Conservation (phyloP, 306 rosid genomes). For the Trifolium repens region DNA sequence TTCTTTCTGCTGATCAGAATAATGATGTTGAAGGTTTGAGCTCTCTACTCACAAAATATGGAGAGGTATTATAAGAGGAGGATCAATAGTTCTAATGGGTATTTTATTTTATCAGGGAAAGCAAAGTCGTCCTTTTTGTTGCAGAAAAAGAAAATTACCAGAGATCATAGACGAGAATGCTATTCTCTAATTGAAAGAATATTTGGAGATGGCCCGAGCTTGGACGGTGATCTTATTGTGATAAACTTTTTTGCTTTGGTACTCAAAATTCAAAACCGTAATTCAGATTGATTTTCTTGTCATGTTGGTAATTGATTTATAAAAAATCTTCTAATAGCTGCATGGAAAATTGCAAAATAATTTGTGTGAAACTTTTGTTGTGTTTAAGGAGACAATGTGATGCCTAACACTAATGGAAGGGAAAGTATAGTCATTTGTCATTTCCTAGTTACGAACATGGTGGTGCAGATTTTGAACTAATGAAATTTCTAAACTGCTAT, state of each 20-base stretch:
- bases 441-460: not conserved
- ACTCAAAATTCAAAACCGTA: slow-evolving; percentile 24
- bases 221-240: slow-evolving; percentile 72
- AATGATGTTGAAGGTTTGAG: slow-evolving; percentile 57
- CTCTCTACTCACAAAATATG: slow-evolving; percentile 19
- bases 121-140: slow-evolving; percentile 53
- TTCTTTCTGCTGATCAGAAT: slow-evolving; percentile 57
- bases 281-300: slow-evolving; percentile 4
- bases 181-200: slow-evolving; percentile 60
- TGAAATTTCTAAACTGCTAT: slow-evolving; percentile 16
- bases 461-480: slow-evolving; percentile 7
- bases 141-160: slow-evolving; percentile 58
- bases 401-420: not conserved
- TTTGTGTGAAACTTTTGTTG: no score
- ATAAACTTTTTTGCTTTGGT: slow-evolving; percentile 90
- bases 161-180: slow-evolving; percentile 65
- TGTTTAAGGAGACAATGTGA: not conserved
- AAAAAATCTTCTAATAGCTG: slow-evolving; percentile 3
- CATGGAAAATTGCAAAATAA: not conserved
- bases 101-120: slow-evolving; percentile 52
- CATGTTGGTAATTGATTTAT: slow-evolving; percentile 10
- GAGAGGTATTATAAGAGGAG: slow-evolving; percentile 9
- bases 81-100: slow-evolving; percentile 25
- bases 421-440: slow-evolving; percentile 20
- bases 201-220: slow-evolving; percentile 64